Base-by-base conservation (phyloP, 1,284 basidiomycete species). In the Ceraceosorus bombacis region DNA sequence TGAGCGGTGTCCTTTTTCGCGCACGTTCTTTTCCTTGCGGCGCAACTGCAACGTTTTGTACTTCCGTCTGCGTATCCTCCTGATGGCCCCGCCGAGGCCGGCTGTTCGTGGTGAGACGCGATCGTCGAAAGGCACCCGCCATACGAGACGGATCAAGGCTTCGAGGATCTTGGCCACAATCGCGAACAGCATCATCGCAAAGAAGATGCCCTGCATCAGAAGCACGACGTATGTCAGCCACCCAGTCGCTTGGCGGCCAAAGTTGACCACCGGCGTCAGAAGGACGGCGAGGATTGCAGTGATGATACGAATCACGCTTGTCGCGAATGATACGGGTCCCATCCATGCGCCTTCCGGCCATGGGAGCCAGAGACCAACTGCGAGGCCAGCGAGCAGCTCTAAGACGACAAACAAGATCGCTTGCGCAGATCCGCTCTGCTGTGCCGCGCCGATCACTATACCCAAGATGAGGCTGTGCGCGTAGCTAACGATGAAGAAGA, bases 321-420 rank as follows among this genome's bases (percentile, higher is more conserved):
- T 86, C 70, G 95, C 81, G 80, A 95, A 94, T 77, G 88, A 90
- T 61, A 92, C 86, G 17, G 90, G 83, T 12, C 91, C 93, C 93
- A 96, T 96, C 67, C 90, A 89, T 1, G 93, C 91, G 3, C 93
- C 92, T 58, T 89, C 88, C 49, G 89, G 91, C 93, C 93, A 97
- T 13, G 93, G 92, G 60, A 93, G 82, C 90, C 91, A 95, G 17
- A 74, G 69, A 48, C 66, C 67, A 51, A 61, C 66, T 0, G 68
- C 72, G 9, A 74, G 61, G 4, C 66, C 67, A 56, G 72, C 63
- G 39, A 68, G 38, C 49, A 73, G 61, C 49, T 95, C 72, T 41
- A 72, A 56, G 5, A 69, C 62, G 49, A 74, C 51, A 65, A 98
- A 85, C 58, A 96, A 82, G 70, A 95, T 85, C 0, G 91, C 87